phyloP scores from a whole-genome alignment of 495 filamentous ascomycete species.

The Hypoxylon crocopeplum region DNA sequence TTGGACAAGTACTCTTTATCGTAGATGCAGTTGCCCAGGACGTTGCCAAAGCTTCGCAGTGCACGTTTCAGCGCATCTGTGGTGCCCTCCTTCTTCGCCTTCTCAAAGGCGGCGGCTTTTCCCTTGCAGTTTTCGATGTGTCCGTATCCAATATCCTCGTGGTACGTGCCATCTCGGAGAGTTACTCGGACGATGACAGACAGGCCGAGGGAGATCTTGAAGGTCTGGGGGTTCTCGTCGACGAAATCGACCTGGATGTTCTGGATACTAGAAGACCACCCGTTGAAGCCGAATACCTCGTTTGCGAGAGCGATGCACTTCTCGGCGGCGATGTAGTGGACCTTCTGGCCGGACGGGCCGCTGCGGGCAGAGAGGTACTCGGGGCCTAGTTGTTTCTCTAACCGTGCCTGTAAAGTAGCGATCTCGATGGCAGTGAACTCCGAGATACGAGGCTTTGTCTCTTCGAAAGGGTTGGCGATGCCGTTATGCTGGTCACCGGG shows the following conservation, averaged over 20 bases:
- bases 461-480: slow-evolving; percentile 78
- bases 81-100: slow-evolving; percentile 96
- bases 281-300: slow-evolving; percentile 98
- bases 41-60: slow-evolving; percentile 91
- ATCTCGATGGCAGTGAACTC: slow-evolving; percentile 91
- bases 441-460: slow-evolving; percentile 67
- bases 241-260: slow-evolving; percentile 93
- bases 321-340: slow-evolving; percentile 90
- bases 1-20: slow-evolving; percentile 90
- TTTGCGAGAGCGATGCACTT: slow-evolving; percentile 97
- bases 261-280: slow-evolving; percentile 91
- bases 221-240: slow-evolving; percentile 58
- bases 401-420: slow-evolving; percentile 80
- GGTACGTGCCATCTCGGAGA: slow-evolving; percentile 88
- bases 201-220: slow-evolving; percentile 80
- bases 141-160: slow-evolving; percentile 96
- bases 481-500: slow-evolving; percentile 78
- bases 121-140: slow-evolving; percentile 94
- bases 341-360: slow-evolving; percentile 80
- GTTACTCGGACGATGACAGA: slow-evolving; percentile 90
- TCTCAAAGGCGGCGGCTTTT: slow-evolving; percentile 94
- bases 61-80: slow-evolving; percentile 93
- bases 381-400: slow-evolving; percentile 94
- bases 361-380: slow-evolving; percentile 90
- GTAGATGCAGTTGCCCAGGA: slow-evolving; percentile 96